Percentiles rank a stretch among this genome's conserved stretches.
These are phyloP conservation scores for Albugo laibachii DNA, from an alignment of 352 stramenopile genomes.

Conservation along the genomic window DNA sequence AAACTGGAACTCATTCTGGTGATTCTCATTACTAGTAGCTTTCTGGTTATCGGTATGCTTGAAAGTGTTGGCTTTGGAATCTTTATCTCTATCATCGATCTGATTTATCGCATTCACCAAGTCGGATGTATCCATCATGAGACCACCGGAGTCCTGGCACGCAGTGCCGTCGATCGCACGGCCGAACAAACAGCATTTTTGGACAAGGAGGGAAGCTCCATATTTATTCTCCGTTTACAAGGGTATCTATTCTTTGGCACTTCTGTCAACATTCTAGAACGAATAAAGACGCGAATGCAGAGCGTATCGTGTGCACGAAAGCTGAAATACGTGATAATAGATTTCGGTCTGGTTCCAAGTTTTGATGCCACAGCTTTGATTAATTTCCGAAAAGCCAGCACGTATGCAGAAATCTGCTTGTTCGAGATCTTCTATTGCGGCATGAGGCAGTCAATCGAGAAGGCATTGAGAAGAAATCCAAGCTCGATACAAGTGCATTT, in stretches of 20 bases:
- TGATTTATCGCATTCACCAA: slow-evolving; percentile 60
- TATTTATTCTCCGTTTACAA: slow-evolving; percentile 55
- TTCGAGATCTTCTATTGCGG: slow-evolving; percentile 72
- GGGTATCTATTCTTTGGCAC: slow-evolving; percentile 72
- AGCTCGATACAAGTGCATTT: slow-evolving; percentile 26
- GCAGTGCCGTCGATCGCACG: slow-evolving; percentile 47
- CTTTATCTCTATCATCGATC: slow-evolving; percentile 60
- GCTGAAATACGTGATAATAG: slow-evolving; percentile 45
- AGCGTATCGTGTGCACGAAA: slow-evolving; percentile 25
- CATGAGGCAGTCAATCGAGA: slow-evolving; percentile 20
- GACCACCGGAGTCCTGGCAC: slow-evolving; percentile 33
- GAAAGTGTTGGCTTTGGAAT: slow-evolving; percentile 45
- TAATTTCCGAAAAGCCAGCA: slow-evolving; percentile 47
- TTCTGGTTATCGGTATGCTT: slow-evolving; percentile 55
- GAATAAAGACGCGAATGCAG: slow-evolving; percentile 48
- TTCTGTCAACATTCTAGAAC: slow-evolving; percentile 52
- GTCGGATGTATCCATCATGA: slow-evolving; percentile 63
- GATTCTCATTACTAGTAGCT: slow-evolving; percentile 41
- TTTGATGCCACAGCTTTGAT: slow-evolving; percentile 60
- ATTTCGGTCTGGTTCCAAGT: slow-evolving; percentile 57
- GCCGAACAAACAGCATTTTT: slow-evolving; percentile 33
- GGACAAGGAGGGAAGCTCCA: slow-evolving; percentile 25
- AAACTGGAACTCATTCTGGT: slow-evolving; percentile 37
- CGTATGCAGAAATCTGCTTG: slow-evolving; percentile 32
- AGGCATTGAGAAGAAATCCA: slow-evolving; percentile 22